Evolutionary conservation across 495 filamentous ascomycete genomes (phyloP).

Genomic region (Penicillium crystallinum): DNA sequence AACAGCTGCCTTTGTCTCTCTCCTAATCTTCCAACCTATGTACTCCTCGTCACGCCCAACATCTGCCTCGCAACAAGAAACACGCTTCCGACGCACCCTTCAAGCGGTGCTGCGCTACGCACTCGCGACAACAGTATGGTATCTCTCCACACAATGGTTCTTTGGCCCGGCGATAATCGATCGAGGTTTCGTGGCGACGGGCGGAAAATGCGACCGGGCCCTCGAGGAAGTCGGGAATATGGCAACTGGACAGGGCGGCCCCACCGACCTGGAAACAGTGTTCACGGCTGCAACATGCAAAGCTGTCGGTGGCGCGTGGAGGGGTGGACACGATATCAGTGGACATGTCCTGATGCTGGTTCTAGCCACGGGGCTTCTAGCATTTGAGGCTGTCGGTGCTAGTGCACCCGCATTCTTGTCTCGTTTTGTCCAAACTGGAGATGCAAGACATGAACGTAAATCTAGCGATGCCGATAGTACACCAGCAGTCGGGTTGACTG

Average conservation of each 20-base stretch:
- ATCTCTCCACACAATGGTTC: conserved; percentile 87
- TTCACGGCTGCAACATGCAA: conserved; percentile 79
- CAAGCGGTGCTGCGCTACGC: conserved; percentile 61
- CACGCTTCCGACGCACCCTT: conserved; percentile 24
- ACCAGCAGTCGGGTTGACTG: not conserved
- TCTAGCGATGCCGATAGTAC: conserved; percentile 14
- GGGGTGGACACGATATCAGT: conserved; percentile 85
- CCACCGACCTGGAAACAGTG: conserved; percentile 40
- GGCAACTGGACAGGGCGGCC: conserved; percentile 13
- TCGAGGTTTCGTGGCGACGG: conserved; percentile 72
- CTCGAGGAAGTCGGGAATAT: conserved; percentile 21
- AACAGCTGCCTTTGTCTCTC: conserved; percentile 59
- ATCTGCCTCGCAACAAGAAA: conserved; percentile 17
- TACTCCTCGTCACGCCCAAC: conserved; percentile 20
- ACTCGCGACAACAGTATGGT: conserved; percentile 69
- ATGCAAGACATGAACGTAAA: conserved; percentile 49
- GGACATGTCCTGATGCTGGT: conserved; percentile 94
- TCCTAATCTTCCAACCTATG: conserved; percentile 55
- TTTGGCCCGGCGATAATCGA: conserved; percentile 90
- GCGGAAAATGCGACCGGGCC: conserved; percentile 65
- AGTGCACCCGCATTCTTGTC: conserved; percentile 38
- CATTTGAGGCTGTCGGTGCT: conserved; percentile 70
- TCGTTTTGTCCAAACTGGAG: not conserved
- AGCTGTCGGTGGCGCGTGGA: conserved; percentile 74
- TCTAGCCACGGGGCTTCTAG: conserved; percentile 69